Evolutionary conservation across 495 filamentous ascomycete genomes (phyloP).

Genomic region (Aspergillus conjunctus): DNA sequence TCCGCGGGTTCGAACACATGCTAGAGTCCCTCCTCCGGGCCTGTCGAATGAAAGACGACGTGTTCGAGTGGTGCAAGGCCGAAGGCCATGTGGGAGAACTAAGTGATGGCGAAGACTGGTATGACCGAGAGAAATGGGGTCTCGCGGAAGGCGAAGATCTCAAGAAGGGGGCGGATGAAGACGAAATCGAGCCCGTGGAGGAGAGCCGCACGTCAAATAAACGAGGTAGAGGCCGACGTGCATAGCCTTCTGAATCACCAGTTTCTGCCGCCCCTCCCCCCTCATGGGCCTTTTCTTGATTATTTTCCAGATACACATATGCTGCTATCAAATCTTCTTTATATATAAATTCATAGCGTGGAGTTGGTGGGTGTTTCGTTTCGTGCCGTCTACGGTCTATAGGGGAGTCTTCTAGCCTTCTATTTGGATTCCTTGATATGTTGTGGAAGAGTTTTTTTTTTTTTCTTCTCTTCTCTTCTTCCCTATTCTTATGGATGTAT

Average conservation of each 20-base stretch:
- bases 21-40: constrained; percentile 75
- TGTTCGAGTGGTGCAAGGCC: constrained; percentile 84
- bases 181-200: constrained; percentile 74
- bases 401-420: too few relatives aligned
- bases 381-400: too few relatives aligned
- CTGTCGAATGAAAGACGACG: constrained; percentile 73
- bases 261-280: neutral
- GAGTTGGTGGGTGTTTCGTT: constrained; percentile 22
- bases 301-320: constrained; percentile 8
- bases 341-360: constrained; percentile 26
- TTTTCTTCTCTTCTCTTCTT: constrained; percentile 10
- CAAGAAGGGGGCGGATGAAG: constrained; percentile 89
- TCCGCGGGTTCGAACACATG: constrained; percentile 74
- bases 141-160: constrained; percentile 71
- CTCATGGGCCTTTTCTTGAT: neutral
- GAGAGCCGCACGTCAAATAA: constrained; percentile 78
- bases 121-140: constrained; percentile 87
- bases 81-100: constrained; percentile 84
- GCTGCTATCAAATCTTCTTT: constrained; percentile 2
- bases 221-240: constrained; percentile 46
- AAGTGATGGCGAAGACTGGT: constrained; percentile 96
- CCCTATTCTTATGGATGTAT: constrained; percentile 6
- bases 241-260: constrained; percentile 23
- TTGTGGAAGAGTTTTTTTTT: constrained; percentile 3
- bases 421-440: too few relatives aligned